Evolutionary conservation across 2,329 filamentous ascomycete species (phyloP), one percentile per base, ranked within the genome.

Genomic region (Microascus cirrosus): DNA sequence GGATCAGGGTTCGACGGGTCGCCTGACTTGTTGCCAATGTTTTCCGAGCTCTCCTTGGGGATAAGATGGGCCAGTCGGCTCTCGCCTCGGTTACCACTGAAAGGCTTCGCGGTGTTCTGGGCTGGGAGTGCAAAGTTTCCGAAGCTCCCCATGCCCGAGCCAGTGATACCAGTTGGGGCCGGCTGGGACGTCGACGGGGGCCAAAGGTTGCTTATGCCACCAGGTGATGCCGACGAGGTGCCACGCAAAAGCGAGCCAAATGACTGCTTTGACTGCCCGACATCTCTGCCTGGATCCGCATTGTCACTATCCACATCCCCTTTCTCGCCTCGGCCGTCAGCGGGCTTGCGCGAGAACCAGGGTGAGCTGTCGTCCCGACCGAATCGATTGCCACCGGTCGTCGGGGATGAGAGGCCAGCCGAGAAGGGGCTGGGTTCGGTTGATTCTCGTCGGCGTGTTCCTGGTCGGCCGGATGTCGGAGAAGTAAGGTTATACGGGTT

Each of bases 11-110:
- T 70, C 18, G 69, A 65, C 60, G 76, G 78, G 58, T 84, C 84
- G 60, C 71, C 74, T 25, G 76, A 70, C 65, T 81, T 80, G 53
- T 66, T 65, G 18, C 73, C 71, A 28, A 83, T 74, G 60, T 85
- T 85, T 60, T 95, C 90, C 3, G 79, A 74, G 63, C 80, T 86
- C 39, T 90, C 86, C 71, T 92, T 95, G 22, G 84, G 85, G 63
- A 96, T 86, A 24, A 96, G 72, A 66, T 90, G 90, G 63, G 92
- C 93, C 65, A 96, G 84, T 32, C 91, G 85, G 69, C 91, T 96
- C 67, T 90, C 89, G 2, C 88, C 84, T 13, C 55, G 28, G 4
- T 25, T n/a, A 25, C 39, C 50, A 45, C 55, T 55, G 22, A 59
- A 59, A 10, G 89, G 84, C 74, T 94, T 95, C 58, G 95, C 90